phyloP scores from a whole-genome alignment of 2,329 filamentous ascomycete genomes.

The Ascochyta koolunga region DNA sequence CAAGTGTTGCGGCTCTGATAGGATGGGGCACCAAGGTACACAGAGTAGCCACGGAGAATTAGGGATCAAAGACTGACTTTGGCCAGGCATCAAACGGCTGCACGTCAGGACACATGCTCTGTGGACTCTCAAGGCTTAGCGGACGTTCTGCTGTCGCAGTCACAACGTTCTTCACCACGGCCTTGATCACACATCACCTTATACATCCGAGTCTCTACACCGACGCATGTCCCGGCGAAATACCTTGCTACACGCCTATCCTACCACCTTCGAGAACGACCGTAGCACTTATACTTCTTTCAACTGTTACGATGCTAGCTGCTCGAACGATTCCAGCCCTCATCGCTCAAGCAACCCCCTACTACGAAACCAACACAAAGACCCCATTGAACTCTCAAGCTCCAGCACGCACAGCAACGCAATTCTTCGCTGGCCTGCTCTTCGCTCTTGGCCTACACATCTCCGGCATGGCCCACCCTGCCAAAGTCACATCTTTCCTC shows the following conservation, averaged over 20 bases:
- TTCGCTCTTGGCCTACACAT: constrained; percentile 60
- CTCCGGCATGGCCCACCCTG: constrained; percentile 58
- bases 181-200: constrained; percentile 47
- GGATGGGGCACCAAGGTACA: constrained; percentile 61
- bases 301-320: constrained; percentile 34
- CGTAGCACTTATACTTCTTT: constrained; percentile 46
- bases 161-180: constrained; percentile 43
- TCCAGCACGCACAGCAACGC: constrained; percentile 45
- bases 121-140: constrained; percentile 57
- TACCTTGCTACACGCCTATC: constrained; percentile 56
- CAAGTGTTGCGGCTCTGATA: constrained; percentile 53
- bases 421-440: constrained; percentile 55
- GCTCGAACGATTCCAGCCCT: constrained; percentile 31
- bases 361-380: not conserved
- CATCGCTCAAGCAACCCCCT: constrained; percentile 18
- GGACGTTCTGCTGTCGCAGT: constrained; percentile 56
- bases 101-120: constrained; percentile 63
- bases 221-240: constrained; percentile 42
- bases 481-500: constrained; percentile 60
- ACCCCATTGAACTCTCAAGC: not conserved
- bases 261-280: constrained; percentile 46
- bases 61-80: constrained; percentile 11
- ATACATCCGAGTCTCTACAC: constrained; percentile 50
- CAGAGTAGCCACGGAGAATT: not conserved
- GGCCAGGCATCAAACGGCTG: constrained; percentile 51